Evolutionary conservation across 352 stramenopile species (phyloP), one percentile per base, ranked within the genome.

Genomic region (Globisporangium parvum): DNA sequence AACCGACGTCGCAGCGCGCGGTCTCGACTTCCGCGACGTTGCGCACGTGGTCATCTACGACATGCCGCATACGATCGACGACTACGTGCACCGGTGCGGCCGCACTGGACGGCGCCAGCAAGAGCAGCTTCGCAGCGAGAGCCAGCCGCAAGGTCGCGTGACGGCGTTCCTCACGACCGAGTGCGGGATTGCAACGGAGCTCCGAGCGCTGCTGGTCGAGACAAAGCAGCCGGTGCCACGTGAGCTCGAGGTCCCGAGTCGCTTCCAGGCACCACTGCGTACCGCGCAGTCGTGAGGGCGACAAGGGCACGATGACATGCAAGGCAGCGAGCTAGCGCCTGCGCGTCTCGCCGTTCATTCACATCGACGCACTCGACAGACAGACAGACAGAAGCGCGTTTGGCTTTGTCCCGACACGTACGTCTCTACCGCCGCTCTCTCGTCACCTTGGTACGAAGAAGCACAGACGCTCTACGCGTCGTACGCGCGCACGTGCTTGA

Each of bases 31-130:
- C 24, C 73, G 79, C 21, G 80, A 79, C 45, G 85, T 98, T 0
- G 77, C 81, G 15, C 78, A 84, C 47, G 79, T 98, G 17, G 70
- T 98, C 17, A 69, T 97, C 56, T 85, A 95, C 46, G 90, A 98
- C 59, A 95, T 97, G 68, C 90, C 93, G 6, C 69, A 75, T 15
- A 87, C 91, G 53, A 93, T 97, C 56, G 90, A 97, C 52, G 75
- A 91, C 56, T 95, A 97, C 69, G 72, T 97, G 12, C 93, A 98
- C 72, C 85, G 89, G 21, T 96, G 93, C 42, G 79, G 79, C 23
- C 77, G 79, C 37, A 87, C 73, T 51, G 93, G 88, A 33, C 63
- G 69, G 15, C 62, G 58, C 1, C 69, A 76, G 45, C 71, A 68
- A 59, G 71, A 65, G 12, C 52, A 57, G 8, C n/a, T n/a, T n/a